Evolutionary conservation across 176 grass and related monocot genomes (phyloP), one percentile per base, ranked within the genome.

Genomic region (Dendrocalamus sinicus): DNA sequence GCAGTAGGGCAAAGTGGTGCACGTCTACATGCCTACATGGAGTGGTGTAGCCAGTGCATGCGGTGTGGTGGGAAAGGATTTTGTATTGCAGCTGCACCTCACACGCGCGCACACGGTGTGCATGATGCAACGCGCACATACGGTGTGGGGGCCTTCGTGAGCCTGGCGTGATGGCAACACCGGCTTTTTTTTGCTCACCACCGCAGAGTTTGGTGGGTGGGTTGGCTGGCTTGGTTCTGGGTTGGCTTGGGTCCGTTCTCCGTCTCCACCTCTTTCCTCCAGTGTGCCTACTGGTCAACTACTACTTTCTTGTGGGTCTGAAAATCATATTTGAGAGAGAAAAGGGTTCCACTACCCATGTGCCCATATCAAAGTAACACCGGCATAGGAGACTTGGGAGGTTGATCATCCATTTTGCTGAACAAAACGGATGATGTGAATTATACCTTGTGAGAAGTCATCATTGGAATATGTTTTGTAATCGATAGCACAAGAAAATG

Each of bases 151-250:
- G 28, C 14, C 47, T 50, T 16, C 37, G 43, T 12, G 48, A 72
- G 67, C 39, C 60, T 13, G 60, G 59, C 47, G 61, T 75, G 78
- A 81, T 67, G 85, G 78, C 76, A 14, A 14, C 32, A 16, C 3
- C 11, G 1, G 57, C 63, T 76, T 81, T 89, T 89, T 81, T 89
- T 89, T 77, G 77, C 78, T 77, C 65, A 14, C 23, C 88, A 50
- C 88, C 71, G 69, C 76, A 50, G 47, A 70, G 76, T 64, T 43
- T 32, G 45, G 45, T 80, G 73, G 72, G 62, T 77, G 51, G 63
- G 39, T 15, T 6, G 60, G 9, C 19, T 22, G 6, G 51, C 79
- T 16, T 62, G 62, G 37, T 15, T 6, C 1, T 45, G 44, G 55
- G 45, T 53, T 6, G 60, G 9, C 19, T 9, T 3, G 20, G 30